These are phyloP conservation scores for Cordyceps sp. DNA, from an alignment of 2,329 filamentous ascomycete species.

Conservation along the genomic window DNA sequence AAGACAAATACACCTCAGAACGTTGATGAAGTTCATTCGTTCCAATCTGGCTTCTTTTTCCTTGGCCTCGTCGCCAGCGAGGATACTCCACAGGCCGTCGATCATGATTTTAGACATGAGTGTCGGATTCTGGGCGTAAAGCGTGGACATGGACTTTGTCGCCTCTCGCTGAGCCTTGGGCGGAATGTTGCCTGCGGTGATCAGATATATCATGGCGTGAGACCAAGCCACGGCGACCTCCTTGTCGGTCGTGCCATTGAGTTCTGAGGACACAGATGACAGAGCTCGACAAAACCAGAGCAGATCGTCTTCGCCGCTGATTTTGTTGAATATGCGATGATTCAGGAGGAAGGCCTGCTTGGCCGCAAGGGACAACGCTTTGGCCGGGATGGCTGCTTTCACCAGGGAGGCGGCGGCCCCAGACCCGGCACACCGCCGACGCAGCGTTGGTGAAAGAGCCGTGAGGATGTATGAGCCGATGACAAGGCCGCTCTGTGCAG, in stretches of 20 bases:
- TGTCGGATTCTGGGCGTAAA: conserved; percentile 44
- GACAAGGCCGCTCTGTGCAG: conserved; percentile 70
- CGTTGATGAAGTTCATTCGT: conserved; percentile 43
- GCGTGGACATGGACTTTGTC: conserved; percentile 39
- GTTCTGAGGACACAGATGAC: conserved; percentile 36
- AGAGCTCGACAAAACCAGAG: conserved; percentile 62
- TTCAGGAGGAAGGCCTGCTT: conserved; percentile 83
- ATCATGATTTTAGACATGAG: conserved; percentile 47
- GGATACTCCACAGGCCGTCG: conserved; percentile 66
- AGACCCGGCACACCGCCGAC: conserved; percentile 37
- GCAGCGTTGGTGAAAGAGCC: conserved; percentile 40
- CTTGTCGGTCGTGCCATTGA: conserved; percentile 30
- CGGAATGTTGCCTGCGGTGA: conserved; percentile 46
- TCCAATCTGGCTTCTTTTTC: conserved; percentile 67
- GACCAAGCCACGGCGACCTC: conserved; percentile 58
- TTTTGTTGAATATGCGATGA: conserved; percentile 67
- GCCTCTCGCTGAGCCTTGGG: conserved; percentile 48
- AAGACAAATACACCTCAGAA: conserved; percentile 47
- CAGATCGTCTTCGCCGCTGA: conserved; percentile 58
- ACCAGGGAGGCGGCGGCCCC: conserved; percentile 25
- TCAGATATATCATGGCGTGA: conserved; percentile 66
- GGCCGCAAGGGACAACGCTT: conserved; percentile 52
- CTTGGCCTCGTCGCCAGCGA: conserved; percentile 45
- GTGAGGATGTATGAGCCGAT: conserved; percentile 61
- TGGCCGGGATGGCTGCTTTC: conserved; percentile 44